These are phyloP conservation scores for Alternaria sp. DNA, from an alignment of 2,329 filamentous ascomycete genomes.

Conservation along the genomic window DNA sequence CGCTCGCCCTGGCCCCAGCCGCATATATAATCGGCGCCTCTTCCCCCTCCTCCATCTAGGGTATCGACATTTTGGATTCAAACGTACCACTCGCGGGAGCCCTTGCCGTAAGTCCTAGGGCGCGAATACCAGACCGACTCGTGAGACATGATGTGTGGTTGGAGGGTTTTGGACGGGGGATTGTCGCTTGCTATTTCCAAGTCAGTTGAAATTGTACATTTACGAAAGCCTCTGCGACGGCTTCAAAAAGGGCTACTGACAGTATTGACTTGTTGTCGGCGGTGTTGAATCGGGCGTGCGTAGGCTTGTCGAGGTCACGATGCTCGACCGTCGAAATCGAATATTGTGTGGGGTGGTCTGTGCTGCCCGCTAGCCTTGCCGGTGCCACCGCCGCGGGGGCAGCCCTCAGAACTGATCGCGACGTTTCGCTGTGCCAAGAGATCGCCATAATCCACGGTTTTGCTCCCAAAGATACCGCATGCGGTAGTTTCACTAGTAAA, in stretches of 20 bases:
- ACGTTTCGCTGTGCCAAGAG: slow-evolving; percentile 8
- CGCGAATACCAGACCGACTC: slow-evolving; percentile 99
- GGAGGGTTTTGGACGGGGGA: slow-evolving; percentile 12
- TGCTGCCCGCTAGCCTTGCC: slow-evolving; percentile 4
- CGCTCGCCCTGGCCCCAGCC: not conserved
- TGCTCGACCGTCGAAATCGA: slow-evolving; percentile 5
- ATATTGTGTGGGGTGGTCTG: slow-evolving; percentile 15
- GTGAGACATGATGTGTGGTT: slow-evolving; percentile 75
- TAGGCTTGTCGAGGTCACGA: slow-evolving; percentile 12
- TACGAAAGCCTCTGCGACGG: no score
- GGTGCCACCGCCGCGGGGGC: not conserved
- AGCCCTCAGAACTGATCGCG: slow-evolving; percentile 1
- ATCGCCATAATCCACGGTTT: not conserved
- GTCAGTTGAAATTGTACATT: slow-evolving; percentile 2
- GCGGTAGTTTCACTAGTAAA: not conserved
- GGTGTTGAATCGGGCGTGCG: slow-evolving; percentile 12
- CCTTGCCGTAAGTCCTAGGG: slow-evolving; percentile 97
- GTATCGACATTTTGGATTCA: slow-evolving; percentile 4
- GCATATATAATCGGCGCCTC: not conserved
- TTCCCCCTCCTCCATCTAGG: not conserved
- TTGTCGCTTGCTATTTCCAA: slow-evolving; percentile 1
- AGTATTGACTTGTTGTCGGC: slow-evolving; percentile 15
- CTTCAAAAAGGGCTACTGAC: slow-evolving; percentile 1
- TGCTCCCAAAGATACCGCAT: not conserved
- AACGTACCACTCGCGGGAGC: slow-evolving; percentile 88